Conservation (phyloP, 345 rosid species). For the Lumnitzera littorea region DNA sequence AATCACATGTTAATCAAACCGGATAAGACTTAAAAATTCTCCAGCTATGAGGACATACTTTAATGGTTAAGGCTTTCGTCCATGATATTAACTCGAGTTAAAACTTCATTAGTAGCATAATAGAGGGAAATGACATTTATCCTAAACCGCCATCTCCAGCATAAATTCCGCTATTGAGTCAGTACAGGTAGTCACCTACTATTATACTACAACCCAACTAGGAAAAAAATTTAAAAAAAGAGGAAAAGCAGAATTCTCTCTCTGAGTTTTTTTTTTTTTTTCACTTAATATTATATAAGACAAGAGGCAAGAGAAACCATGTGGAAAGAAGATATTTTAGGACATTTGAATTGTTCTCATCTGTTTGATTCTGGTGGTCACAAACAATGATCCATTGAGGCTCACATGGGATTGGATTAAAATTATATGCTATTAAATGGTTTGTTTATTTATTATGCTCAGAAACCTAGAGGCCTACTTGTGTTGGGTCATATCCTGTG, state of each 20-base stretch:
- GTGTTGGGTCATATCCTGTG: conserved; percentile 7
- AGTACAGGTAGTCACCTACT: too few species aligned
- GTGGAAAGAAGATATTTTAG: conserved; percentile 21
- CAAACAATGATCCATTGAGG: conserved; percentile 1
- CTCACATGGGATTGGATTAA: conserved; percentile 14
- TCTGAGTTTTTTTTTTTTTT: not conserved
- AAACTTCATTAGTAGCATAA: too few species aligned
- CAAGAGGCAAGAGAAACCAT: conserved; percentile 10
- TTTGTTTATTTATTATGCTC: not conserved
- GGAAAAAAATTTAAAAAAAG: too few species aligned
- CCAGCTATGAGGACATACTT: too few species aligned
- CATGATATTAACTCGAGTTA: too few species aligned
- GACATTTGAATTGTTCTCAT: not conserved
- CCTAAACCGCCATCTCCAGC: not conserved
- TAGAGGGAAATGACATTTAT: too few species aligned
- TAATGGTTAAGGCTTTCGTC: too few species aligned
- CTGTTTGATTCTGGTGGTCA: not conserved
- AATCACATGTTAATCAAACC: too few species aligned
- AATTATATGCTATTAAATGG: not conserved
- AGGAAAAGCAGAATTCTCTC: not conserved
- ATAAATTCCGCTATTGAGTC: too few species aligned
- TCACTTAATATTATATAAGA: not conserved
- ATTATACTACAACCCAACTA: too few species aligned
- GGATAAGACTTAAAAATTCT: too few species aligned
- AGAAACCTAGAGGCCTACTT: not conserved